Percentiles rank a stretch among this genome's conserved stretches.
These are phyloP conservation scores for Lojkania enalia DNA, from an alignment of 2,329 filamentous ascomycete species.

Conservation along the genomic window DNA sequence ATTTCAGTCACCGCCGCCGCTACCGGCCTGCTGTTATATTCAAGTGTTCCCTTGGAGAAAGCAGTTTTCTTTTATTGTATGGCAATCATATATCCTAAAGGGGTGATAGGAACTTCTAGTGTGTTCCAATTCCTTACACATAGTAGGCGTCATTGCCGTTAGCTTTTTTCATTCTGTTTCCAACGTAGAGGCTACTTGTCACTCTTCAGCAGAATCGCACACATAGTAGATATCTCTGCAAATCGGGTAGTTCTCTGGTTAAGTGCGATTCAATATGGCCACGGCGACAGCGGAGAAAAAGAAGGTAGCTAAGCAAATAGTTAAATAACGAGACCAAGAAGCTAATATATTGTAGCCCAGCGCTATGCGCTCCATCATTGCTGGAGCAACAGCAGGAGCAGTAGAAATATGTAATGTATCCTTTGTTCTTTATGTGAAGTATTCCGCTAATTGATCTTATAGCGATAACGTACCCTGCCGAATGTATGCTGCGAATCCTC, in stretches of 20 bases:
- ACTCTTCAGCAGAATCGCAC: too few species aligned
- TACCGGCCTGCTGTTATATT: conserved; percentile 13
- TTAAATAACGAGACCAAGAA: conserved; percentile 1
- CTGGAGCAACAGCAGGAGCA: conserved; percentile 89
- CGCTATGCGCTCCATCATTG: conserved; percentile 83
- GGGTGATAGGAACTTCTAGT: neutral
- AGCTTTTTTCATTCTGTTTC: neutral
- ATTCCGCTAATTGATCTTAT: neutral
- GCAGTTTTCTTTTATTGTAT: neutral
- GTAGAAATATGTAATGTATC: conserved; percentile 84
- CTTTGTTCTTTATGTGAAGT: neutral
- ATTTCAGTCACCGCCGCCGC: conserved; percentile 14
- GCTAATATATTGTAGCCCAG: conserved; percentile 45
- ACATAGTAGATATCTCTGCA: too few species aligned
- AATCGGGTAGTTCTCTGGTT: too few species aligned
- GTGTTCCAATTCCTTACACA: neutral
- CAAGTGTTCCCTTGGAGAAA: too few species aligned
- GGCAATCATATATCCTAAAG: neutral
- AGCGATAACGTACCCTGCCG: conserved; percentile 92
- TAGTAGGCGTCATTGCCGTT: too few species aligned
- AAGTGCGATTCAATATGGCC: conserved; percentile 34
- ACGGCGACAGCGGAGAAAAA: conserved; percentile 40
- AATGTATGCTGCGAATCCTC: conserved; percentile 64
- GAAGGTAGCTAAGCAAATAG: conserved; percentile 29
- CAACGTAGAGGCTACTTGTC: neutral